These are phyloP conservation scores for Aspergillus tubingensis DNA, from an alignment of 2,329 filamentous ascomycete species.

Conservation along the genomic window DNA sequence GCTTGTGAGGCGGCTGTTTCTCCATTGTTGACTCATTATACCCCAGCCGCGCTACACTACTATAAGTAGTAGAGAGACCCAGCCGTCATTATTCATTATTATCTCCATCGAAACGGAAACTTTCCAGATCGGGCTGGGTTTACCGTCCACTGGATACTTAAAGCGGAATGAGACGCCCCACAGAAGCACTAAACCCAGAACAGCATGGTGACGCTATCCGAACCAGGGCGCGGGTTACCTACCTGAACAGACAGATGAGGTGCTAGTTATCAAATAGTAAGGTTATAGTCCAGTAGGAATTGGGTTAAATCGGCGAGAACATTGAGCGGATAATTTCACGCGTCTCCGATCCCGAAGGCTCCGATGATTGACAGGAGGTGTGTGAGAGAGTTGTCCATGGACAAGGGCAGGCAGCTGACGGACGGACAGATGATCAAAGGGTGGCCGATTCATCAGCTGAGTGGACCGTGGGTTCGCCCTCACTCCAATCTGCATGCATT, in stretches of 20 bases:
- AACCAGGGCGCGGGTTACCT: not conserved
- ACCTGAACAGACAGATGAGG: too few relatives aligned
- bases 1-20: too few relatives aligned
- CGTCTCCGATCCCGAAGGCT: not conserved
- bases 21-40: not conserved
- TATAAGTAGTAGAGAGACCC: not conserved
- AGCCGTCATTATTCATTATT: too few relatives aligned
- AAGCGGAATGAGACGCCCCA: conserved; percentile 5
- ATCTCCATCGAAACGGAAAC: conserved; percentile 9
- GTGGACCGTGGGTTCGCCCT: conserved; percentile 2
- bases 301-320: not conserved
- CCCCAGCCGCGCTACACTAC: not conserved
- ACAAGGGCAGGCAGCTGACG: not conserved
- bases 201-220: conserved; percentile 1
- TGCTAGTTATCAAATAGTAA: not conserved
- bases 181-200: not conserved
- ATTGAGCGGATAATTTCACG: not conserved
- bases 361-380: not conserved
- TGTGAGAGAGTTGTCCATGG: not conserved
- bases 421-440: conserved; percentile 1
- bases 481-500: conserved; percentile 3
- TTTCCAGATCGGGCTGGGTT: conserved; percentile 9
- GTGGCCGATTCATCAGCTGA: conserved; percentile 1
- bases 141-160: not conserved
- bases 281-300: not conserved